Conservation (phyloP, 768 basidiomycete genomes). For the Dictyophora rubrovolvata region DNA sequence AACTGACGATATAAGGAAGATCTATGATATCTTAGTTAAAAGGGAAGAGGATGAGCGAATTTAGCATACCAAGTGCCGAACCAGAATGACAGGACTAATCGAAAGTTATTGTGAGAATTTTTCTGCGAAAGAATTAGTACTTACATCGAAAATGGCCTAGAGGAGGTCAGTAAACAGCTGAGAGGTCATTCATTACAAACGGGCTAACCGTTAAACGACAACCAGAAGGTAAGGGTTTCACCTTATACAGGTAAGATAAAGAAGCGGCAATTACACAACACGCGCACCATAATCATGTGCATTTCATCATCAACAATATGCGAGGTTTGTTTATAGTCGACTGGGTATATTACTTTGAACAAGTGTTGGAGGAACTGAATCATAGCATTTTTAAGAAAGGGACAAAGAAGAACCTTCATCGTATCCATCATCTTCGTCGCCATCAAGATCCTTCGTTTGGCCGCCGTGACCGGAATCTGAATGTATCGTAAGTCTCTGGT, state of each 20-base stretch:
- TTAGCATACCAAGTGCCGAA: conserved; percentile 36
- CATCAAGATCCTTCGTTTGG: conserved; percentile 73
- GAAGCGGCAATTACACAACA: background rate
- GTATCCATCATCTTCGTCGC: conserved; percentile 76
- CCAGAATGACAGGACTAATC: conserved; percentile 81
- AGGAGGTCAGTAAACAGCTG: background rate
- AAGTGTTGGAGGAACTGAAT: background rate
- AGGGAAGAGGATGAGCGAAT: background rate
- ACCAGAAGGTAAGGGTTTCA: conserved; percentile 64
- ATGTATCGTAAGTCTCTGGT: background rate
- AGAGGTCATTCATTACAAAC: too few relatives aligned
- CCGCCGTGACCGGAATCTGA: conserved; percentile 91
- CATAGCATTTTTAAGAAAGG: too few relatives aligned
- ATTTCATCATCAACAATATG: conserved; percentile 83
- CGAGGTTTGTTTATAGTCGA: conserved; percentile 59
- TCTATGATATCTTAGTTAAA: conserved; percentile 17
- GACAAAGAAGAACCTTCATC: conserved; percentile 51
- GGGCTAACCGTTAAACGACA: conserved; percentile 66
- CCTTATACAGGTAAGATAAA: conserved; percentile 12
- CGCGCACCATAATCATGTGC: conserved; percentile 65
- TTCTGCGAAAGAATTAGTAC: conserved; percentile 17
- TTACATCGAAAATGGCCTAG: conserved; percentile 60
- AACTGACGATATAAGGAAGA: conserved; percentile 25
- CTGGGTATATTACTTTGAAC: conserved; percentile 70
- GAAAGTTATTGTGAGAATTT: background rate